Conservation (phyloP, 768 basidiomycete species). For the Boletus edulis region DNA sequence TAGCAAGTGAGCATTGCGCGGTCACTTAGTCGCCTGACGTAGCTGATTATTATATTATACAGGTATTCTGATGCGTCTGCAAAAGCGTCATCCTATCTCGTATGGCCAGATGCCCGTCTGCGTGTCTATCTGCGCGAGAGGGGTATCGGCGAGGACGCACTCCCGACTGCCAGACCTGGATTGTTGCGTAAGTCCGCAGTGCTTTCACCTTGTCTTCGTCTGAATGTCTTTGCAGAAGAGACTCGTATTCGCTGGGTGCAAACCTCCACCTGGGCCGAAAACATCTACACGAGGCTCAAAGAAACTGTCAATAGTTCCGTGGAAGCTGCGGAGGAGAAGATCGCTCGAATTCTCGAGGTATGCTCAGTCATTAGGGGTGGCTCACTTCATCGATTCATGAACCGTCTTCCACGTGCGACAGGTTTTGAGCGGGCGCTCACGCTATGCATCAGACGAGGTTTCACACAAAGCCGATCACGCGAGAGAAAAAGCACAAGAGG, state of each 20-base stretch:
- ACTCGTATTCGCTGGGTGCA: slow-evolving; percentile 79
- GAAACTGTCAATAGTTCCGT: slow-evolving; percentile 67
- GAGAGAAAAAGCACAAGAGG: slow-evolving; percentile 26
- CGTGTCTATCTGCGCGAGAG: slow-evolving; percentile 83
- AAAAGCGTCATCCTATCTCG: slow-evolving; percentile 63
- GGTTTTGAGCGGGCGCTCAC: slow-evolving; percentile 40
- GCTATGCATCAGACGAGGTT: slow-evolving; percentile 27
- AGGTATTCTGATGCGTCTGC: slow-evolving; percentile 53
- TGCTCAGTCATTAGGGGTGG: not conserved
- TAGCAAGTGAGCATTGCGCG: slow-evolving; percentile 48
- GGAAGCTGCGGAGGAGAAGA: slow-evolving; percentile 72
- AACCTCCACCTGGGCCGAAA: slow-evolving; percentile 53
- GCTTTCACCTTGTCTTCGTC: not conserved
- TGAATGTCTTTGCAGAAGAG: slow-evolving; percentile 49
- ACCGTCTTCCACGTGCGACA: slow-evolving; percentile 4
- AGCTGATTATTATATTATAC: not conserved
- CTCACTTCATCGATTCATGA: not conserved
- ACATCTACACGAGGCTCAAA: slow-evolving; percentile 56
- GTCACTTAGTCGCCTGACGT: too few relatives aligned
- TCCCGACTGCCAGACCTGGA: slow-evolving; percentile 67
- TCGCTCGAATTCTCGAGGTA: slow-evolving; percentile 46
- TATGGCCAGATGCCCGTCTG: slow-evolving; percentile 92
- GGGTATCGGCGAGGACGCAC: slow-evolving; percentile 65
- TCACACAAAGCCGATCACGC: slow-evolving; percentile 26
- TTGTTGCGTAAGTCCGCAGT: slow-evolving; percentile 59